Percentiles rank a stretch among this genome's conserved stretches.
Evolutionary conservation across 176 grass and related monocot species (phyloP).

Genomic region (Cenchrus fungigraminus): DNA sequence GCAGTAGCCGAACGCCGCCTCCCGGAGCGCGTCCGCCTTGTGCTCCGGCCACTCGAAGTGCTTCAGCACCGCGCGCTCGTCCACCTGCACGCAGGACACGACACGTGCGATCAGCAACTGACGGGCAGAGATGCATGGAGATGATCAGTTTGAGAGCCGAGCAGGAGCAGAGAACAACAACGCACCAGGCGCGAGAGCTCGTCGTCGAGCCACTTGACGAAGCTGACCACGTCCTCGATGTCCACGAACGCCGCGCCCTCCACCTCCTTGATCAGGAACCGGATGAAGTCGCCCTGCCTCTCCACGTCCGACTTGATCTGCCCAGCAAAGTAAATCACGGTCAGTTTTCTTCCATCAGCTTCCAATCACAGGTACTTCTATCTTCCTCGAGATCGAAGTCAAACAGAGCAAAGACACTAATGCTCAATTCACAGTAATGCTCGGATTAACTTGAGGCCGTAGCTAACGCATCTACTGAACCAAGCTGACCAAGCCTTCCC

Average conservation of each 20-base stretch:
- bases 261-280: slow-evolving; percentile 90
- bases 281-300: slow-evolving; percentile 86
- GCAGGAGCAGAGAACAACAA: too few relatives aligned
- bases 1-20: slow-evolving; percentile 95
- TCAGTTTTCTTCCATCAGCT: not conserved
- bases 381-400: not conserved
- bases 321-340: not conserved
- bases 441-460: slow-evolving; percentile 9
- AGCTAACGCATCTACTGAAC: not conserved
- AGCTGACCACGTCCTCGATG: slow-evolving; percentile 88
- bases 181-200: slow-evolving; percentile 89
- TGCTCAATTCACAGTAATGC: not conserved
- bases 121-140: not conserved
- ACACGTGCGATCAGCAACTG: not conserved
- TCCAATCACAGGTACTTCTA: not conserved
- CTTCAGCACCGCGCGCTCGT: slow-evolving; percentile 98
- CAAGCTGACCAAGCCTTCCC: not conserved
- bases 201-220: slow-evolving; percentile 99
- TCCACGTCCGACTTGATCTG: slow-evolving; percentile 96
- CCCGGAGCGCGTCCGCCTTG: slow-evolving; percentile 94
- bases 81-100: slow-evolving; percentile 60
- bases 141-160: not conserved
- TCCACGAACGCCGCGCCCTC: slow-evolving; percentile 59
- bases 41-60: slow-evolving; percentile 98
- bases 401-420: not conserved